Conservation (phyloP, 1,139 yeast species). For the Geotrichum klebahnii region DNA sequence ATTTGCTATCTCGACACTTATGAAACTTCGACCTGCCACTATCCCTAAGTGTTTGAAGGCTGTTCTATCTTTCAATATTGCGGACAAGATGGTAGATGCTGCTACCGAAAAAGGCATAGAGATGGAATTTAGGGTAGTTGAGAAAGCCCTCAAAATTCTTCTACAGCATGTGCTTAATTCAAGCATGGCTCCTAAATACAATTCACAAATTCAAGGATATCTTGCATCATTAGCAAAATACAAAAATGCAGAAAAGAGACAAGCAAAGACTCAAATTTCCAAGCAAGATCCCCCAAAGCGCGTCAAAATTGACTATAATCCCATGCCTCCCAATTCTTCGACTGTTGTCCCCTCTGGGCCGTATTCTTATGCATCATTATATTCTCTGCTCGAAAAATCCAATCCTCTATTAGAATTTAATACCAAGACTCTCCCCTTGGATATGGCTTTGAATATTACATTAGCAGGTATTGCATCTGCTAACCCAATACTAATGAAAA, state of each 20-base stretch:
- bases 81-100: conserved; percentile 26
- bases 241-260: conserved; percentile 31
- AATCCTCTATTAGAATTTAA: conserved; percentile 65
- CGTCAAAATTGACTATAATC: conserved; percentile 26
- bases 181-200: conserved; percentile 30
- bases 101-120: conserved; percentile 29
- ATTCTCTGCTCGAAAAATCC: conserved; percentile 57
- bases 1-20: conserved; percentile 38
- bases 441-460: conserved; percentile 62
- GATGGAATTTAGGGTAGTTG: conserved; percentile 38
- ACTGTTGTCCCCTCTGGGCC: conserved; percentile 35
- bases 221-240: conserved; percentile 30
- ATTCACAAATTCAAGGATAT: conserved; percentile 35
- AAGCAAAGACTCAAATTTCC: conserved; percentile 25
- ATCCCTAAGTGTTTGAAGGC: conserved; percentile 36
- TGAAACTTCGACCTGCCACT: conserved; percentile 37
- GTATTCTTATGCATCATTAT: conserved; percentile 41
- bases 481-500: conserved; percentile 52
- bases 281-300: conserved; percentile 28
- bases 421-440: conserved; percentile 61
- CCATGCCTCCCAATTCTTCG: conserved; percentile 29
- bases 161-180: conserved; percentile 36
- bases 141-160: conserved; percentile 39
- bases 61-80: conserved; percentile 38
- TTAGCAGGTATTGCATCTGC: conserved; percentile 58